These are phyloP conservation scores for Ailanthus altissimus DNA, from an alignment of 345 rosid species.

Conservation along the genomic window DNA sequence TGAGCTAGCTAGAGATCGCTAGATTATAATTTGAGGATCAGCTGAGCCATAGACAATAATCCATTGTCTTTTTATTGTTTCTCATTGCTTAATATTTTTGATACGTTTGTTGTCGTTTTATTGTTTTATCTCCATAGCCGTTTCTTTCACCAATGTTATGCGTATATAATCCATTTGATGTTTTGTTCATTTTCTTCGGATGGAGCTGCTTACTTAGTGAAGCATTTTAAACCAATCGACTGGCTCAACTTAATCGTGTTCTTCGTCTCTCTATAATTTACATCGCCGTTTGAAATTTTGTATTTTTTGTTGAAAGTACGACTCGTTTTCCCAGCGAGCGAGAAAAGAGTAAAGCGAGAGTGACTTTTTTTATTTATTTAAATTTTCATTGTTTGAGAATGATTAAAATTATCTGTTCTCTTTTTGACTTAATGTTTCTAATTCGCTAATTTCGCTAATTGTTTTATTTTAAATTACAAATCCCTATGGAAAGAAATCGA, in stretches of 20 bases:
- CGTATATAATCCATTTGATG: not conserved
- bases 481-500: conserved; percentile 5
- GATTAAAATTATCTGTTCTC: not conserved
- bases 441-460: conserved; percentile 5
- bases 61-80: conserved; percentile 2
- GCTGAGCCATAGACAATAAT: not conserved
- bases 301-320: no score
- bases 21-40: not conserved
- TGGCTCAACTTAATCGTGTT: not conserved
- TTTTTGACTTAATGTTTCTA: conserved; percentile 5
- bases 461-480: not conserved
- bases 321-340: conserved; percentile 20
- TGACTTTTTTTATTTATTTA: not conserved
- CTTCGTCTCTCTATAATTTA: not conserved
- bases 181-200: no score
- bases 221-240: not conserved
- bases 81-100: no score
- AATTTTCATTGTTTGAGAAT: not conserved
- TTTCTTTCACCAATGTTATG: not conserved
- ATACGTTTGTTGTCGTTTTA: no score
- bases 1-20: not conserved
- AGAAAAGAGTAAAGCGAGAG: conserved; percentile 5
- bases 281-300: not conserved
- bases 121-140: not conserved
- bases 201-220: no score